phyloP scores from a whole-genome alignment of 371 early-diverging fungal genomes.

The Sporodiniella umbellata region DNA sequence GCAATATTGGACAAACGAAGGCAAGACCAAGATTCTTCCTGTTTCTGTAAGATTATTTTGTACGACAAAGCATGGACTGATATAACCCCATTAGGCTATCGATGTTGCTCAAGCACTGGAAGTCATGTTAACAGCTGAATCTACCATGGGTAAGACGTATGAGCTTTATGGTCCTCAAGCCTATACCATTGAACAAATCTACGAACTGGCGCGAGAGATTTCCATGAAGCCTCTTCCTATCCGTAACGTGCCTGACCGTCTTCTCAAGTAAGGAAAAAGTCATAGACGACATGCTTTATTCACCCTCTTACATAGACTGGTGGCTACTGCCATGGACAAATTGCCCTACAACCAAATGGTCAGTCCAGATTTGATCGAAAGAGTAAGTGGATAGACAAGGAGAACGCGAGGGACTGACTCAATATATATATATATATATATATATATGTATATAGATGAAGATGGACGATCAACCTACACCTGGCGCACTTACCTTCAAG shows the following conservation, averaged over 20 bases:
- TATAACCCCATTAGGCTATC: constrained; percentile 47
- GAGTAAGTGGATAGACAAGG: constrained; percentile 24
- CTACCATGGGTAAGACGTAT: constrained; percentile 78
- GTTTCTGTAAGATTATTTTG: constrained; percentile 66
- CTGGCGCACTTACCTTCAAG: constrained; percentile 75
- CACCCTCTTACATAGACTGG: constrained; percentile 19
- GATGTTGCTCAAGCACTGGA: constrained; percentile 90
- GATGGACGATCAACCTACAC: constrained; percentile 71
- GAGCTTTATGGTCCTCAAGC: constrained; percentile 88
- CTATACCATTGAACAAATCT: constrained; percentile 68
- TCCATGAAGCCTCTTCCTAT: constrained; percentile 63
- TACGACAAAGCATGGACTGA: background rate
- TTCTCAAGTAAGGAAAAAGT: constrained; percentile 54
- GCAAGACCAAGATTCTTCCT: constrained; percentile 76
- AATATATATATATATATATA: constrained; percentile 20
- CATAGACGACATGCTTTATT: background rate
- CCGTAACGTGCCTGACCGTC: constrained; percentile 63
- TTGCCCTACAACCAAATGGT: constrained; percentile 48
- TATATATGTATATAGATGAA: constrained; percentile 66
- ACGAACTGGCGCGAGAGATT: constrained; percentile 75
- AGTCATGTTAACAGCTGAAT: constrained; percentile 67
- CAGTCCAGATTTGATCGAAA: constrained; percentile 50
- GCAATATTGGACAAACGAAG: constrained; percentile 72
- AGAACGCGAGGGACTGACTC: background rate
- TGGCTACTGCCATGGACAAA: constrained; percentile 40